Evolutionary conservation across 164 flowering plant genomes (phyloP), one percentile per base, ranked within the genome.

Genomic region (Annona cherimola): DNA sequence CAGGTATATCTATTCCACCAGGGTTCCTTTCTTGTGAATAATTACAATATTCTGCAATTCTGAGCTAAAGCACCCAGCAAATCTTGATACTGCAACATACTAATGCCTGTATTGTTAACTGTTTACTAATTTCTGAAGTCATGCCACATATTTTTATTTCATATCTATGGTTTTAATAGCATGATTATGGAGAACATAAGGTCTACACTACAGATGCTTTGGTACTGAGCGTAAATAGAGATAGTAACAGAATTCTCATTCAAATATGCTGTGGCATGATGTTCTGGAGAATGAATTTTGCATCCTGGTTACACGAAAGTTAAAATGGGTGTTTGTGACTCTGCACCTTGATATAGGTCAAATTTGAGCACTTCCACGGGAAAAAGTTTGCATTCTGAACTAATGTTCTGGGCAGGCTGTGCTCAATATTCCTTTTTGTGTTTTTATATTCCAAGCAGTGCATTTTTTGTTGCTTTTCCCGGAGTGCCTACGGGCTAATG

Each of bases 1-100:
- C 82, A 86, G 96, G 98, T 94, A 78, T 26, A 14, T 59, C 3
- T 35, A 8, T 61, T 6, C 43, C 4, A 60, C 74, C 19, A 18
- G 57, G 14, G 14, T 50, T 2, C 57, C 9, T 11, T 50, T 50
- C 2, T 50, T 50, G 14, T 50, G 9, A 16, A 16, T 11, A 50
- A 50, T 3, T 11, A 50, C 3, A 16, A 11, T 50, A 9, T 50
- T 50, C 57, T 50, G 57, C 2, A 50, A 50, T 50, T 9, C 14
- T 50, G 57, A 50, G 9, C 57, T 16, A 50, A 50, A 50, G 57
- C 14, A 16, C 57, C 57, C 9, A 11, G 14, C 11, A 50, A 50
- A 12, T 11, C 57, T 16, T 50, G 57, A 50, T 50, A 8, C 3
- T 50, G 9, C 50, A 45, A 45, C 9, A 8, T 45, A 50, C 57